Evolutionary conservation across 371 early-diverging fungal species (phyloP), one percentile per base, ranked within the genome.

Genomic region (Mortierella sp.): DNA sequence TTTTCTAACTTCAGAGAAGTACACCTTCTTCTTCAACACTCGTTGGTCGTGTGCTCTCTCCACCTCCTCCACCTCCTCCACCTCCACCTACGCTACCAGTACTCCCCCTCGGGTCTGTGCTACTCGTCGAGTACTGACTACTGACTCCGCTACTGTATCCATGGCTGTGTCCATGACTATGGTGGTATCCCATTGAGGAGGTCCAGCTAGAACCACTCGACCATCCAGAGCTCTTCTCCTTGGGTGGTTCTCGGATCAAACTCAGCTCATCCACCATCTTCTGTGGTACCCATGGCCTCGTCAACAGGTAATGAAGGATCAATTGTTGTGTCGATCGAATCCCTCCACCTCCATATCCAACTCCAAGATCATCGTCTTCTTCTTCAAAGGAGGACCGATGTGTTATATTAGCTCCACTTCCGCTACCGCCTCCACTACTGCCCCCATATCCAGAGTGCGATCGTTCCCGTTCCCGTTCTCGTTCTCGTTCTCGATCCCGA

Each of bases 211-310:
- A 23, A 57, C 70, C 65, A 37, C 37, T n/a, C 9, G 30, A 44
- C 30, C 25, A 29, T 26, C 26, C 23, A 14, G 26, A 21, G 47
- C 63, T 73, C 63, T 65, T 85, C 66, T 81, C 64, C 83, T 87
- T 84, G 28, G 86, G 79, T n/a, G 92, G 94, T 66, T 94, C 94
- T 1, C 94, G 86, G 25, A 85, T 62, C 12, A 84, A 70, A 58
- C 91, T 91, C 46, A 94, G 65, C 65, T 92, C 93, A 70, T 94
- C 94, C 14, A 93, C 88, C 43, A 91, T 93, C 37, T 88, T 87
- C 71, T 94, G 91, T 26, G 86, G 84, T 0, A 90, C 83, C 84
- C 88, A 88, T 4, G 84, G 75, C 19, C 90, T 68, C 19, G 86
- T 84, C 67, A 91, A 70, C 2, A 94, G 81, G 76, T 93, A 93